These are phyloP conservation scores for Tripterygium wilfordii DNA, from an alignment of 177 flowering plant species.

Conservation along the genomic window DNA sequence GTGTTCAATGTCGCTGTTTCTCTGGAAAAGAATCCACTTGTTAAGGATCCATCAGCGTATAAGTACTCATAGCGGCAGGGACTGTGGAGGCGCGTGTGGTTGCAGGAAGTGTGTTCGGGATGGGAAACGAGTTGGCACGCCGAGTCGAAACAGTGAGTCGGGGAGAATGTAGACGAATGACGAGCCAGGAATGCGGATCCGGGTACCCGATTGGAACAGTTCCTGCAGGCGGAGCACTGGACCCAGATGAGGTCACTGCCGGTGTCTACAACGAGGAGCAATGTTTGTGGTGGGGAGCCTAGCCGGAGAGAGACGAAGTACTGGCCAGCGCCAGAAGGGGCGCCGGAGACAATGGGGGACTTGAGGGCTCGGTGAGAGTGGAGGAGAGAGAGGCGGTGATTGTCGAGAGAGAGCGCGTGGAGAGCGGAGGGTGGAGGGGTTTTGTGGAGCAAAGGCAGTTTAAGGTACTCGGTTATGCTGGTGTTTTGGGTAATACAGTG, in stretches of 20 bases:
- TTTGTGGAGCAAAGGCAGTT: conserved; percentile 41
- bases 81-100: conserved; percentile 48
- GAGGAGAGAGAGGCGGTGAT: conserved; percentile 35
- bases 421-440: conserved; percentile 25
- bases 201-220: conserved; percentile 35
- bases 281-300: conserved; percentile 70
- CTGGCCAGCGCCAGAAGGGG: conserved; percentile 64
- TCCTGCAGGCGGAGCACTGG: conserved; percentile 59
- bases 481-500: conserved; percentile 2
- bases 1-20: conserved; percentile 54
- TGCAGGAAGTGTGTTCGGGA: conserved; percentile 33
- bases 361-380: conserved; percentile 11
- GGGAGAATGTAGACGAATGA: conserved; percentile 54
- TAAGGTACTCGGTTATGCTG: conserved; percentile 24
- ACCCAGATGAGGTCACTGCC: conserved; percentile 86
- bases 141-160: conserved; percentile 49
- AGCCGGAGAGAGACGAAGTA: conserved; percentile 56
- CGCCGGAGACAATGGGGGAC: conserved; percentile 62
- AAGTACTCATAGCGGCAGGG: conserved; percentile 56
- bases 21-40: conserved; percentile 54
- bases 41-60: conserved; percentile 57
- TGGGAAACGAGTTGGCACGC: conserved; percentile 46
- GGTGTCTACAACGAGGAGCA: conserved; percentile 69
- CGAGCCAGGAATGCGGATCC: conserved; percentile 45
- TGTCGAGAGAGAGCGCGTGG: conserved; percentile 29